Percentiles rank a stretch among this genome's conserved stretches.
Evolutionary conservation across 1,139 yeast genomes (phyloP).

Genomic region (Kodamaea fungicola): DNA sequence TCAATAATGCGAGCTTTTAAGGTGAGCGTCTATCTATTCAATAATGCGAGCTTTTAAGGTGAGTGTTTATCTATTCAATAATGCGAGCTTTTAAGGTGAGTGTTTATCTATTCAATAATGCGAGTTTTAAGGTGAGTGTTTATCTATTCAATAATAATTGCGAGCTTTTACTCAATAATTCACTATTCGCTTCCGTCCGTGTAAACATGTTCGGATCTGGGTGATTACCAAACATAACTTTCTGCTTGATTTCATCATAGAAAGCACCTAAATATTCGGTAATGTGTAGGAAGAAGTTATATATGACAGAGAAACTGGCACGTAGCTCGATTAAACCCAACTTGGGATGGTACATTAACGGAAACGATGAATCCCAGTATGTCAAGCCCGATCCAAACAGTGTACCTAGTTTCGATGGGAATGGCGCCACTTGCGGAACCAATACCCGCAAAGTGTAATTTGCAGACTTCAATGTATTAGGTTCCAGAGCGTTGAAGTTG

Average conservation of each 20-base stretch:
- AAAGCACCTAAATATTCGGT: slow-evolving; percentile 5
- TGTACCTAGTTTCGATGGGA: background rate
- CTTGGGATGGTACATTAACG: slow-evolving; percentile 6
- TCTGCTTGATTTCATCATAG: slow-evolving; percentile 10
- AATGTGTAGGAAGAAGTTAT: slow-evolving; percentile 3
- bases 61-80: no score
- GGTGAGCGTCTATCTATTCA: no score
- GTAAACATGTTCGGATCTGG: slow-evolving; percentile 26
- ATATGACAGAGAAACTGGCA: slow-evolving; percentile 5
- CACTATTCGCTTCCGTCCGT: slow-evolving; percentile 18
- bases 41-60: no score
- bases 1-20: no score
- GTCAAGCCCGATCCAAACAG: slow-evolving; percentile 5
- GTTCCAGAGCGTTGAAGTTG: slow-evolving; percentile 17
- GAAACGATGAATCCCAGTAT: slow-evolving; percentile 5
- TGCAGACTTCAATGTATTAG: slow-evolving; percentile 30
- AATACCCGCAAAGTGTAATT: slow-evolving; percentile 16
- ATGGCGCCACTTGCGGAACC: slow-evolving; percentile 4
- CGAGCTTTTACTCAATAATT: slow-evolving; percentile 7
- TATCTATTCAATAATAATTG: no score
- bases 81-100: no score
- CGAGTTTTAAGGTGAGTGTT: no score
- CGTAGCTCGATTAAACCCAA: slow-evolving; percentile 3
- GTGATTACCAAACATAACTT: slow-evolving; percentile 21
- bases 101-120: no score